Evolutionary conservation across 208 protist genomes (phyloP).

Genomic region (Endotrypanum monterogeii): DNA sequence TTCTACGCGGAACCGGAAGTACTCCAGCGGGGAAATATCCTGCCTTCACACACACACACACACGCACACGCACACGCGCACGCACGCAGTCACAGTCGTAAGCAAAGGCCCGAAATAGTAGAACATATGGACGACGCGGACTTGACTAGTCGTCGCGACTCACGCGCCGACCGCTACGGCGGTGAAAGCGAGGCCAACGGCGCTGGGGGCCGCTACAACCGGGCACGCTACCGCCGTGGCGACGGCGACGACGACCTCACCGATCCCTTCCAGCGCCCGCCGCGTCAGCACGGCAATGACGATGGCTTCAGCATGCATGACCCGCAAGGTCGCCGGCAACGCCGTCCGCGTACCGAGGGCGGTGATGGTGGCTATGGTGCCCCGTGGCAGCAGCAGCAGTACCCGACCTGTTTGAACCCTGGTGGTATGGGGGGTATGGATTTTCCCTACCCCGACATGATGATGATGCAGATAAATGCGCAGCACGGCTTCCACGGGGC

Average conservation of each 20-base stretch:
- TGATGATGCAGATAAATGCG: constrained; percentile 11
- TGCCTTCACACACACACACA: too few relatives aligned
- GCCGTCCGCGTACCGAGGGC: constrained; percentile 1
- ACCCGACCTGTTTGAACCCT: not conserved
- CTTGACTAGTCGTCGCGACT: constrained; percentile 16
- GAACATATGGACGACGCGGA: constrained; percentile 22
- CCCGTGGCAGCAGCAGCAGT: constrained; percentile 26
- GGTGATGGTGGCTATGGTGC: constrained; percentile 7
- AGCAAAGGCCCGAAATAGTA: not conserved
- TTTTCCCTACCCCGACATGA: constrained; percentile 7
- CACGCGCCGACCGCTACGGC: constrained; percentile 28
- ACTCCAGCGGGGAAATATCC: constrained; percentile 3
- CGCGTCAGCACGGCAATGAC: constrained; percentile 3
- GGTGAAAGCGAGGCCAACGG: not conserved
- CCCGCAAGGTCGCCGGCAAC: not conserved
- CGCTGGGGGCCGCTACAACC: constrained; percentile 30
- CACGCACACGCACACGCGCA: too few relatives aligned
- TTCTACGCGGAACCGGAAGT: too few relatives aligned
- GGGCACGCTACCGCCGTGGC: constrained; percentile 25
- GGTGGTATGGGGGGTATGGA: not conserved
- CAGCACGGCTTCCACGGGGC: constrained; percentile 1
- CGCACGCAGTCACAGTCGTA: not conserved
- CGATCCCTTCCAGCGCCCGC: not conserved
- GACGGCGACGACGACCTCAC: constrained; percentile 1
- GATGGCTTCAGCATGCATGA: constrained; percentile 1